These are phyloP conservation scores for Aspergillus sp. DNA, from an alignment of 2,329 filamentous ascomycete genomes.

Conservation along the genomic window DNA sequence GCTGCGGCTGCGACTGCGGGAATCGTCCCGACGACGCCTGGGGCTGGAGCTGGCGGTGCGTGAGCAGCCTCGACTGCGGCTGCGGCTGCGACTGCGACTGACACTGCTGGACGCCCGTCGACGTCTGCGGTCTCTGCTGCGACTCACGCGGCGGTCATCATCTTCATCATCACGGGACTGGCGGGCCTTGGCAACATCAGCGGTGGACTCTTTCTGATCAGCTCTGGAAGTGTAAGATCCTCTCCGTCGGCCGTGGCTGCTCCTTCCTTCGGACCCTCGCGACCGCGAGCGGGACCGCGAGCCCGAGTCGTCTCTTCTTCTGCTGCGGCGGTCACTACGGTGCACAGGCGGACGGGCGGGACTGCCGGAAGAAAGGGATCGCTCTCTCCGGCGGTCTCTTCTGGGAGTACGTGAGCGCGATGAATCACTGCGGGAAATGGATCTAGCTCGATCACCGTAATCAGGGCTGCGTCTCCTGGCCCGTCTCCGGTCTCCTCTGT, in stretches of 20 bases:
- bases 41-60: neutral
- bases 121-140: slow-evolving; percentile 34
- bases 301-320: slow-evolving; percentile 24
- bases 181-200: slow-evolving; percentile 52
- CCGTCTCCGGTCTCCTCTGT: slow-evolving; percentile 34
- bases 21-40: neutral
- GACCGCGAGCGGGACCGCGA: slow-evolving; percentile 38
- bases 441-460: slow-evolving; percentile 50
- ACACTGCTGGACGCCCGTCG: slow-evolving; percentile 20
- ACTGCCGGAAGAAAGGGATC: slow-evolving; percentile 40
- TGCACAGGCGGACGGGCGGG: slow-evolving; percentile 35
- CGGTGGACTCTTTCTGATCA: slow-evolving; percentile 42
- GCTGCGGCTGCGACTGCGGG: slow-evolving; percentile 4
- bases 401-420: slow-evolving; percentile 58
- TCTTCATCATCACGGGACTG: slow-evolving; percentile 34
- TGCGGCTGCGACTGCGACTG: slow-evolving; percentile 28
- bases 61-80: slow-evolving; percentile 26
- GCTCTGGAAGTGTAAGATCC: slow-evolving; percentile 45
- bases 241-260: slow-evolving; percentile 36
- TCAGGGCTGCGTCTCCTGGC: slow-evolving; percentile 37
- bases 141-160: slow-evolving; percentile 39
- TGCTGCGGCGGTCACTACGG: slow-evolving; percentile 25
- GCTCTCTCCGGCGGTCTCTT: slow-evolving; percentile 43
- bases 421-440: slow-evolving; percentile 47
- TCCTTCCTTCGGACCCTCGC: slow-evolving; percentile 23